Evolutionary conservation across 169 alveolate species (phyloP).

Genomic region (Sarcocystis neurona): DNA sequence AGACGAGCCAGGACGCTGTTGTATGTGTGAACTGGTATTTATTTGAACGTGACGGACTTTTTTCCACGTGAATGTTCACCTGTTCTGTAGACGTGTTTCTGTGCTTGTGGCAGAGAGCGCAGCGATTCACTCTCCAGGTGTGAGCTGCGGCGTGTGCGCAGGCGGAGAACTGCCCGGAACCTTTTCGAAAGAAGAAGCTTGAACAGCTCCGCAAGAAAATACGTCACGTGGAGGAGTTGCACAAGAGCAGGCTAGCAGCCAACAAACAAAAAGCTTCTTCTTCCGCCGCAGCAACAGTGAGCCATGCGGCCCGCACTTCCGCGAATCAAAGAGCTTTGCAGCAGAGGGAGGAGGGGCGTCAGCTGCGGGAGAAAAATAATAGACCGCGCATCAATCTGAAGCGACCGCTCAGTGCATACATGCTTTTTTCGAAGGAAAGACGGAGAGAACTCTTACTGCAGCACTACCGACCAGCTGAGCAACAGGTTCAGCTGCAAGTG

Average conservation of each 20-base stretch:
- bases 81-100: neutral
- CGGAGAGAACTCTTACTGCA: neutral
- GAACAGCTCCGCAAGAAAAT: constrained; percentile 56
- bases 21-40: too few relatives aligned
- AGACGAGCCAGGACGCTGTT: too few relatives aligned
- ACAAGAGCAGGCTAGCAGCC: too few relatives aligned
- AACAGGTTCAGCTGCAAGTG: neutral
- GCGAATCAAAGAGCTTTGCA: too few relatives aligned
- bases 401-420: constrained; percentile 20
- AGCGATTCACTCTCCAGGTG: neutral
- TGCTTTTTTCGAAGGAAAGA: neutral
- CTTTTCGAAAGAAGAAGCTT: constrained; percentile 31
- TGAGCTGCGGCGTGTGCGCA: neutral
- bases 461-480: too few relatives aligned
- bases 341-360: neutral
- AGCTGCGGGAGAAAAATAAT: neutral
- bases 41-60: too few relatives aligned
- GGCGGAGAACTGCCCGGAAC: constrained; percentile 54
- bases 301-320: neutral
- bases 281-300: neutral
- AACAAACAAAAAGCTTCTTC: neutral
- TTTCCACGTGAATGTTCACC: too few relatives aligned
- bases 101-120: neutral
- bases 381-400: neutral
- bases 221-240: too few relatives aligned